Percentiles rank a stretch among this genome's conserved stretches.
Conservation (phyloP, 306 rosid species). For the Trichosanthes truncata region DNA sequence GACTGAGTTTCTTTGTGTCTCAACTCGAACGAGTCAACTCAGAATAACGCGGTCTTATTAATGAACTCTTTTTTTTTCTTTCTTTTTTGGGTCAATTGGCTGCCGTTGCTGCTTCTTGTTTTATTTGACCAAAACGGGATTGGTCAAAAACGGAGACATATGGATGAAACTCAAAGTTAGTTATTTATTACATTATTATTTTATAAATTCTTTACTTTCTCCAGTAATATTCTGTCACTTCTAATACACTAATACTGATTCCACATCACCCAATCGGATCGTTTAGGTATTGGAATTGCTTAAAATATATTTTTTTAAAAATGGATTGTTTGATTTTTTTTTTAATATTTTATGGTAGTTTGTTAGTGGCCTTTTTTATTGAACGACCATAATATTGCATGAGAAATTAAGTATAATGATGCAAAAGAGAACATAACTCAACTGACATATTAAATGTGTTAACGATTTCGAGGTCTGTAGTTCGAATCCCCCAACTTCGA, state of each 20-base stretch:
- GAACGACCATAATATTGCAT: background rate
- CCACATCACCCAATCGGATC: background rate
- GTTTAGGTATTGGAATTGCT: background rate
- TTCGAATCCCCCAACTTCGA: no score
- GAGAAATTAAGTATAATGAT: background rate
- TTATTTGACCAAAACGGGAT: background rate
- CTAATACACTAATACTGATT: background rate
- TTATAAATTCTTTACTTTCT: background rate
- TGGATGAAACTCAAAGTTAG: background rate
- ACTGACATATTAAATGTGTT: no score
- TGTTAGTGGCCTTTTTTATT: background rate
- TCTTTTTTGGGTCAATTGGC: background rate
- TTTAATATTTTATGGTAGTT: background rate
- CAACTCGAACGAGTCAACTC: background rate
- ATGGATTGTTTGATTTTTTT: background rate
- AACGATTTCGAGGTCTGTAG: no score
- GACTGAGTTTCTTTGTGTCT: background rate
- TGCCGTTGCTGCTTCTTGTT: background rate
- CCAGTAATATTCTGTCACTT: background rate
- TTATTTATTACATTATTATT: background rate
- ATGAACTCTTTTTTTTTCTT: background rate
- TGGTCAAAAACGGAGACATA: background rate
- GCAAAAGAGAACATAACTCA: no score
- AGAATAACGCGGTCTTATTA: background rate
- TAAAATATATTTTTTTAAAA: background rate